Base-by-base conservation (phyloP, 2,329 filamentous ascomycete genomes). In the Ceratocystis cacaofunesta region DNA sequence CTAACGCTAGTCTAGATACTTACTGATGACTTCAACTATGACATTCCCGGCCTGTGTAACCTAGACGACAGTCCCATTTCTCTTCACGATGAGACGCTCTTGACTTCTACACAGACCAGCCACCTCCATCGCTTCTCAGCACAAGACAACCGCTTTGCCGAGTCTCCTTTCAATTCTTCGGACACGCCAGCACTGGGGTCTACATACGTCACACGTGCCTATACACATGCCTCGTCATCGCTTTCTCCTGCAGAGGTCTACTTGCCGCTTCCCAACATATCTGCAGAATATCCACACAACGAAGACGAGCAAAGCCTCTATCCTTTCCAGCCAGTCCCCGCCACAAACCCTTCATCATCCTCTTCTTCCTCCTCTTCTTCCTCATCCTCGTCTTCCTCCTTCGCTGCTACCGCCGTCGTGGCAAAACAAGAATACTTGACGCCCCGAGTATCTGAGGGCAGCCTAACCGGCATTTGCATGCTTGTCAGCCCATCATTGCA, bases 401-500 rank as follows among this genome's bases (percentile, higher is more conserved):
- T n/a, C 46, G 19, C 46, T 48, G 48, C 17, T 22, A 5, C 10
- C 15, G 22, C 25, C 25, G 3, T 15, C 25, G 15, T 17, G 12
- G 28, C 28, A 30, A 57, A 57, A 10, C 52, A 57, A 5, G 52
- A 57, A 57, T 57, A 57, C 28, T 17, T 32, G 5, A 30, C 52
- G 22, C 28, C 52, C 15, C 52, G 28, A 15, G 52, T 28, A 28
- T 28, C 52, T 17, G 28, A 30, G 17, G n/a, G 22, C 28, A 30
- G 28, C 25, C 22, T 32, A 25, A 28, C 28, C 76, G 82, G 70
- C 77, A 80, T 96, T 70, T 76, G 96, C 65, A 86, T 95, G 72
- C 91, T 97, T 67, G 82, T 97, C 63, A 91, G 90, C 60, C 84
- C 89, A 28, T 86, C 94, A 71, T 90, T 91, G 46, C 85, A 88